Conservation (phyloP, 176 grass and related monocot species). For the Neostapfia colusana region DNA sequence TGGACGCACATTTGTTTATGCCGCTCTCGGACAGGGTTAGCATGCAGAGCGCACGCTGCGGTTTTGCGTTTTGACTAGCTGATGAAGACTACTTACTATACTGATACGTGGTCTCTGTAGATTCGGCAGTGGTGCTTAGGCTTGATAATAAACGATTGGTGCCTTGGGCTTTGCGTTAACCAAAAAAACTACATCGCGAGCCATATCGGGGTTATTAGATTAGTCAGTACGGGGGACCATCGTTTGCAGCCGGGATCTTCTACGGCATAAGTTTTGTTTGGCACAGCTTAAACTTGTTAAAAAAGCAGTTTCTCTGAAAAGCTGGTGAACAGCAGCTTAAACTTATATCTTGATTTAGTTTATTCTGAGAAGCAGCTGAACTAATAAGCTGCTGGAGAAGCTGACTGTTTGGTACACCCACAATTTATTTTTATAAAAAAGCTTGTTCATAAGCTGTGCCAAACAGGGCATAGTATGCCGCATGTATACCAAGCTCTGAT, state of each 20-base stretch:
- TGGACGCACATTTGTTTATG: conserved; percentile 19
- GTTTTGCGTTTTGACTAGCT: neutral
- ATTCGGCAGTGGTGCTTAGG: neutral
- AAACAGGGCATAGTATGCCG: neutral
- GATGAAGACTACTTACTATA: neutral
- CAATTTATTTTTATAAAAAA: too few relatives aligned
- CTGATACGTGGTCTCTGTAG: neutral
- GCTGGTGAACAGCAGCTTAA: too few relatives aligned
- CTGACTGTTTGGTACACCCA: too few relatives aligned
- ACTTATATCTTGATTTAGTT: too few relatives aligned
- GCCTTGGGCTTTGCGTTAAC: neutral
- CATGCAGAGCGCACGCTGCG: neutral
- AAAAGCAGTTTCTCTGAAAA: too few relatives aligned
- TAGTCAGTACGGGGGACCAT: neutral
- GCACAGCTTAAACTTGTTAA: too few relatives aligned
- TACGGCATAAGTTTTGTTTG: too few relatives aligned
- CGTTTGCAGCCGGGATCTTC: conserved; percentile 24
- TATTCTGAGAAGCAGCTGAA: too few relatives aligned
- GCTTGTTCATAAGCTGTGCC: too few relatives aligned
- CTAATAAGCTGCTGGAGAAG: too few relatives aligned
- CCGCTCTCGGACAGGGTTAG: neutral
- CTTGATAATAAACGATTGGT: conserved; percentile 34
- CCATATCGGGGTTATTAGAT: conserved; percentile 25
- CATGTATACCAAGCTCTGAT: too few relatives aligned
- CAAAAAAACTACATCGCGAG: conserved; percentile 23